Percentiles rank a stretch among this genome's conserved stretches.
Conservation (phyloP, 306 rosid genomes). For the Betula pendula region DNA sequence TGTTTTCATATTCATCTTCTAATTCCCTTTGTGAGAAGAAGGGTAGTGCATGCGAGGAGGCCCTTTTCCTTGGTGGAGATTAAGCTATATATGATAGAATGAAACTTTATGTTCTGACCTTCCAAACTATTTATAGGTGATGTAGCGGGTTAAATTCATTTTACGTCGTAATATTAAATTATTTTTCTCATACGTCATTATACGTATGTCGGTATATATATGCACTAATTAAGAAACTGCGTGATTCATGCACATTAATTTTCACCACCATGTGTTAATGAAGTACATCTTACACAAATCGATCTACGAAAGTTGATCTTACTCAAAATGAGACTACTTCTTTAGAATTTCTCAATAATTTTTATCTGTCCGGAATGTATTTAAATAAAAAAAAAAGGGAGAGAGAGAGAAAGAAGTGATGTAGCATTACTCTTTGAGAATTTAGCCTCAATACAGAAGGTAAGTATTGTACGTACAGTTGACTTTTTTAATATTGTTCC, state of each 20-base stretch:
- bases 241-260: not conserved
- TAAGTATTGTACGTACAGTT: not conserved
- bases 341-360: not conserved
- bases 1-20: constrained; percentile 23
- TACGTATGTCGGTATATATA: no score
- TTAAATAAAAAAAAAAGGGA: no score
- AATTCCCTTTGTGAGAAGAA: no score
- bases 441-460: not conserved
- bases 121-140: not conserved
- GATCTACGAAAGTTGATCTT: not conserved
- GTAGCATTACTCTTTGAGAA: no score
- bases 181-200: not conserved
- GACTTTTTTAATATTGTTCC: not conserved
- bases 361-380: not conserved
- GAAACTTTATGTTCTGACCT: not conserved
- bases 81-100: not conserved
- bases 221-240: not conserved
- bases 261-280: not conserved
- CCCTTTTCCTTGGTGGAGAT: not conserved
- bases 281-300: not conserved
- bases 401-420: no score
- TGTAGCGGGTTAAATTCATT: no score
- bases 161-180: no score
- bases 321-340: not conserved
- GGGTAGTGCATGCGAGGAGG: not conserved